Base-by-base conservation (phyloP, 2,329 filamentous ascomycete genomes). In the Volutella citrinella region DNA sequence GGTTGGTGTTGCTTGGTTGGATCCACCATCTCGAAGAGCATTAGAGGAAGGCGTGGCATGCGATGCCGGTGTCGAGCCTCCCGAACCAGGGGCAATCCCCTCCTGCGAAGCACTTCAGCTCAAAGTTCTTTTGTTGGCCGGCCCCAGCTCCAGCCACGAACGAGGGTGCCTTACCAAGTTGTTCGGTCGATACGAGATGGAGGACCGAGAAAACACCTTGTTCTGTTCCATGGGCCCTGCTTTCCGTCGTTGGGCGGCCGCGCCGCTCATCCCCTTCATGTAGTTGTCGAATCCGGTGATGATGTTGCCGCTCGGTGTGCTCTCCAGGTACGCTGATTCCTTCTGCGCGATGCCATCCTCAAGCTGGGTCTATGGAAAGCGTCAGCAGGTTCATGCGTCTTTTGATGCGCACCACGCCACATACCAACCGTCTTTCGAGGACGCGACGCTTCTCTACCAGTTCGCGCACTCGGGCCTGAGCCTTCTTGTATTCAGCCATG, bases 201-300 rank as follows among this genome's bases (percentile, higher is more conserved):
- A 78, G 13, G 77, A 78, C 46, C 72, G 66, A 38, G 80, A 78
- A 60, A 91, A 91, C 34, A 91, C 82, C 44, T 84, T 73, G 56
- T 88, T 85, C 49, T 77, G 74, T 32, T 90, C 86, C 41, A 72
- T 72, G 30, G 83, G 68, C 6, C 76, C 76, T 16, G 75, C 72
- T 59, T 84, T 78, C 53, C 81, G 76, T 55, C 84, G 71, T 47
- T 78, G 72, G 10, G 80, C 73, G 5, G 74, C 74, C 3, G 73
- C 70, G n/a, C 79, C 77, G 8, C 78, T 75, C 13, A 75, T 76
- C 34, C 87, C 90, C 64, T 98, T 98, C 70, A 95, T 94, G 67
- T 97, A 98, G 59, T 89, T 94, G 62, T 98, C 93, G 62, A 98
- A 98, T 15, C 93, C 93, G 30, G 87, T 89, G 60, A 98, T 91